A percentile compares a stretch with the other conserved stretches of the same genome.
Evolutionary conservation across 2,329 filamentous ascomycete species (phyloP).

Genomic region (Zymoseptoria passerinii): DNA sequence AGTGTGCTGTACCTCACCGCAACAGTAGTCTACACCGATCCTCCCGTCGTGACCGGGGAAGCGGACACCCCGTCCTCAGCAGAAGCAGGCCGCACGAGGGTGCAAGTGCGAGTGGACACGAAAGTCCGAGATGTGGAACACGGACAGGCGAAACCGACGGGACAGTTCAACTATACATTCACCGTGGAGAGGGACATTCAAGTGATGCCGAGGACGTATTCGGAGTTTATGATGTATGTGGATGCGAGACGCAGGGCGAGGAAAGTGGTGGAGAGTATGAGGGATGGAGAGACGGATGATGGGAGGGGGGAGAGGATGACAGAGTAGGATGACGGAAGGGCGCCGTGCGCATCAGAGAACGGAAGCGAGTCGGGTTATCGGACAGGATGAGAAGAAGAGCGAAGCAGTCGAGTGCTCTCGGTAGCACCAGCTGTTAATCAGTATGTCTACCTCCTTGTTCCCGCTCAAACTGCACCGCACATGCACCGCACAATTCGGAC

Average conservation of each 20-base stretch:
- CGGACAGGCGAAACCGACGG: conserved; percentile 57
- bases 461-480: too few species aligned
- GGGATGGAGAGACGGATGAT: conserved; percentile 23
- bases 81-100: conserved; percentile 42
- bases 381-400: too few species aligned
- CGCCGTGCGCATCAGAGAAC: too few species aligned
- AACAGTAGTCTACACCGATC: conserved; percentile 63
- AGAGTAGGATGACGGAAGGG: conserved; percentile 14
- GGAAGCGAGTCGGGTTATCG: too few species aligned
- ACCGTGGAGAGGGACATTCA: conserved; percentile 56
- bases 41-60: conserved; percentile 38
- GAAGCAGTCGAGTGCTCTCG: too few species aligned
- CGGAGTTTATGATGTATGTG: conserved; percentile 58
- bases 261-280: conserved; percentile 41
- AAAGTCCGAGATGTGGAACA: conserved; percentile 67
- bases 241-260: conserved; percentile 51
- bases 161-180: conserved; percentile 71
- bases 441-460: too few species aligned
- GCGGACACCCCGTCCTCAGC: conserved; percentile 26
- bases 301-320: conserved; percentile 24
- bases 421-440: too few species aligned
- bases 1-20: conserved; percentile 67
- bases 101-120: conserved; percentile 63
- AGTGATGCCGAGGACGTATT: conserved; percentile 57
- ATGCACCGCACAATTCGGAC: too few species aligned